Conservation (phyloP, 164 flowering plant species). For the Saururus chinensis region DNA sequence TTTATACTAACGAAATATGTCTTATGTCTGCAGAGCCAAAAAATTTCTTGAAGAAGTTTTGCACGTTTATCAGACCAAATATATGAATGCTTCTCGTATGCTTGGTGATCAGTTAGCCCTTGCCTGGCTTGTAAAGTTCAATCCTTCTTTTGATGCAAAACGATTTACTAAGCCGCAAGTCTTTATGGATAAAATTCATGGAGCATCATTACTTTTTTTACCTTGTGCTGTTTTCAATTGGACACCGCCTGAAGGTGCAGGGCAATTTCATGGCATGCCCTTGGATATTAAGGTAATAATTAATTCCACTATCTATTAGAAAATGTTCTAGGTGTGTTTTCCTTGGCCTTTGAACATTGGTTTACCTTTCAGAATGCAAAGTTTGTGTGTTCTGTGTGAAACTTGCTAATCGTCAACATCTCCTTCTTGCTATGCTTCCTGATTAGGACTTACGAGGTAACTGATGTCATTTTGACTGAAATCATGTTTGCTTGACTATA, state of each 20-base stretch:
- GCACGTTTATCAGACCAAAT: constrained; percentile 50
- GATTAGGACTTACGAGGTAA: too few species aligned
- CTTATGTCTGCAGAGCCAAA: constrained; percentile 56
- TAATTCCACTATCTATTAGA: background rate
- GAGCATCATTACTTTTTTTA: constrained; percentile 63
- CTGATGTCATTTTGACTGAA: too few species aligned
- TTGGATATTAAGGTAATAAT: constrained; percentile 72
- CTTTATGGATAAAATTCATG: constrained; percentile 46
- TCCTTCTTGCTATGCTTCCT: too few species aligned
- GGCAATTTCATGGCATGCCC: constrained; percentile 99
- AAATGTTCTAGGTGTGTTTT: background rate
- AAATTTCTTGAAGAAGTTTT: constrained; percentile 58
- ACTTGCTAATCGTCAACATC: background rate
- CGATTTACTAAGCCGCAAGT: constrained; percentile 47
- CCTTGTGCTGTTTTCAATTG: constrained; percentile 51
- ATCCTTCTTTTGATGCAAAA: constrained; percentile 50
- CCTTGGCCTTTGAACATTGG: background rate
- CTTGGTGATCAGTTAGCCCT: constrained; percentile 94
- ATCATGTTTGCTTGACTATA: too few species aligned
- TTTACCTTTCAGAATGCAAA: background rate
- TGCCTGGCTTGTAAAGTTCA: constrained; percentile 73
- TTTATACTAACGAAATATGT: background rate
- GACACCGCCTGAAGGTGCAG: constrained; percentile 99
- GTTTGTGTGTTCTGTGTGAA: background rate
- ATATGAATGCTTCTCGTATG: constrained; percentile 81